Conservation (phyloP, 331 rosid species). For the Telfairia occidentalis region DNA sequence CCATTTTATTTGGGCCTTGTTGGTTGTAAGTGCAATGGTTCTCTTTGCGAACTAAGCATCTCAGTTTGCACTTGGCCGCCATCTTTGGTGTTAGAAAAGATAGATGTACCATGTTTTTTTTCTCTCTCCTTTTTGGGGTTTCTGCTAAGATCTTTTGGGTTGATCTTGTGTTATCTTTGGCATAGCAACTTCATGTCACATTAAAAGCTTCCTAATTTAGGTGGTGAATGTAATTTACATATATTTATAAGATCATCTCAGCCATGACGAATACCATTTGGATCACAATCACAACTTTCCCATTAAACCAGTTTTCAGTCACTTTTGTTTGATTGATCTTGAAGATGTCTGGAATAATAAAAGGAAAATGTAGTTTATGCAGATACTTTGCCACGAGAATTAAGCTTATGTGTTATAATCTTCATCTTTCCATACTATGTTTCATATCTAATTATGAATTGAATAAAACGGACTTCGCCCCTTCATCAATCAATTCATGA, state of each 20-base stretch:
- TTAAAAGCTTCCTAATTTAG: slow-evolving; percentile 5
- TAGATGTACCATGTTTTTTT: slow-evolving; percentile 6
- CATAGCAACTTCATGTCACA: slow-evolving; percentile 1
- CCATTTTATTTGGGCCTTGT: not conserved
- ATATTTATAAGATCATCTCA: not conserved
- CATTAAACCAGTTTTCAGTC: not conserved
- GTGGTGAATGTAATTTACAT: not conserved
- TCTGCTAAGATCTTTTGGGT: not conserved
- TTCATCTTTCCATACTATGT: not conserved
- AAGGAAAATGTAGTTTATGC: not conserved
- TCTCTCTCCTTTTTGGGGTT: not conserved
- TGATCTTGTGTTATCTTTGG: slow-evolving; percentile 7
- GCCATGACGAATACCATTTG: not conserved
- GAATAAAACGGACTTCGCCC: not conserved
- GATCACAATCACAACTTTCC: not conserved
- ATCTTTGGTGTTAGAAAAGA: slow-evolving; percentile 1
- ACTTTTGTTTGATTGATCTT: not conserved
- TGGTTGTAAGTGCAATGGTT: slow-evolving; percentile 7
- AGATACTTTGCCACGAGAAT: not conserved
- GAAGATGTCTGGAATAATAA: not conserved
- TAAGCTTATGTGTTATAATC: not conserved
- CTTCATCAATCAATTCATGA: too few relatives aligned
- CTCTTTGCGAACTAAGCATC: not conserved
- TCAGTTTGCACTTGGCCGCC: not conserved
- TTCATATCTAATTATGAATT: too few relatives aligned